Evolutionary conservation across 495 filamentous ascomycete genomes (phyloP), one percentile per base, ranked within the genome.

Genomic region (Cetradonia linearis): DNA sequence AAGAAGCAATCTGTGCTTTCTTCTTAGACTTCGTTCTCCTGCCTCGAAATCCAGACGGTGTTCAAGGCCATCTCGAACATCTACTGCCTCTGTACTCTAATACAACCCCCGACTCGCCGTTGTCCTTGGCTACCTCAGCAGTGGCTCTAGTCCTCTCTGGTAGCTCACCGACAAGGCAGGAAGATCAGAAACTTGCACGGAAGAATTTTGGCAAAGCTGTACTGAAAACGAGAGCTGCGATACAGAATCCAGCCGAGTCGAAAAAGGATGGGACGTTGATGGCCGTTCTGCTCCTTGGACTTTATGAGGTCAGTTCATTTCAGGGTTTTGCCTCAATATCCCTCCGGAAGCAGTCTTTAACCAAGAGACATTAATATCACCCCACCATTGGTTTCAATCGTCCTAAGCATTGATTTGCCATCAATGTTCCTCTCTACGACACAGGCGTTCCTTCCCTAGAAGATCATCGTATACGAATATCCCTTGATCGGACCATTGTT

Each of bases 281-380:
- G 31, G 74, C 83, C 0, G 78, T 87, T 27, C 69, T 88, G 42
- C 65, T 86, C 31, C 70, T 87, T 47, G 81, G 80, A 0, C 76
- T 82, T n/a, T 87, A 82, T 59, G 84, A 87, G 76, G 82, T 84
- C 63, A 44, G 72, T 70, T n/a, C n/a, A n/a, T n/a, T n/a, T n/a
- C 5, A n/a, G 6, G 27, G 38, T 4, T 23, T n/a, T 33, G 20
- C 10, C 2, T 34, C 14, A 36, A 33, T 13, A 2, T 14, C 14
- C 14, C 50, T n/a, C 50, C 20, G 10, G 28, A 54, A 30, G 18
- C 33, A 20, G 5, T 23, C 28, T 34, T 14, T 30, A 54, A 33
- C n/a, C n/a, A 20, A 13, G 30, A 23, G 50, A 9, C 30, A 36
- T 14, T 10, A 6, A 31, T 28, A 30, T 3, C 11, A 13, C 11